Base-by-base conservation (phyloP, 176 grass and related monocot genomes). In the Paspalum vaginatum region DNA sequence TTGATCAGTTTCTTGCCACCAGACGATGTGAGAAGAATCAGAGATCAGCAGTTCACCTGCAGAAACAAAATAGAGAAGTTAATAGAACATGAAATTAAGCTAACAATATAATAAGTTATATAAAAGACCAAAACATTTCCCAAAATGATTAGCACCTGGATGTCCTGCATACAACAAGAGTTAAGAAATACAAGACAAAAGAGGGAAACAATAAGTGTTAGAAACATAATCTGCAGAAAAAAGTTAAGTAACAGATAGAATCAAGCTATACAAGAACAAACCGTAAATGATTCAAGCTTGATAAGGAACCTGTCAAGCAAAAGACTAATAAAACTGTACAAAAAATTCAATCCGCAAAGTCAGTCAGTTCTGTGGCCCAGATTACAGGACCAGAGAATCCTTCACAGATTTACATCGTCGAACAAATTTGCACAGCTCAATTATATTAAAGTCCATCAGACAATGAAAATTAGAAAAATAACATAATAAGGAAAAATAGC, bases 131-230 rank as follows among this genome's bases (percentile, higher is more conserved):
- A 76, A 86, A 63, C 11, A 59, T 78, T 53, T 88, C 39, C 16
- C 78, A 82, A 90, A 79, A 61, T 55, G 46, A 71, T 85, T 80
- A 88, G 73, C 64, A 80, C 84, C 85, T 83, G 85, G 76, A 57
- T 66, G 9, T 82, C 95, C 92, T 98, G 88, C 90, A 98, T 89
- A 98, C 54, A 93, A 86, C 18, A 78, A 88, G 83, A 52, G 46
- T 67, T 83, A n/a, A 78, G 47, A 79, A 83, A 81, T 7, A 56
- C 10, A 70, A 71, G 74, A 53, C 63, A 91, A 72, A 83, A 80
- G 56, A 85, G 48, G 10, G 54, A 75, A 65, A 80, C 59, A 83
- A 72, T 21, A 21, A 76, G 84, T 39, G 72, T 82, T 76, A 84
- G 82, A 90, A 70, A 22, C 79, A 84, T 86, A 90, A 81, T 78